Percentiles rank a stretch among this genome's conserved stretches.
Evolutionary conservation across 768 basidiomycete genomes (phyloP).

Genomic region (Tricholoma sp.): DNA sequence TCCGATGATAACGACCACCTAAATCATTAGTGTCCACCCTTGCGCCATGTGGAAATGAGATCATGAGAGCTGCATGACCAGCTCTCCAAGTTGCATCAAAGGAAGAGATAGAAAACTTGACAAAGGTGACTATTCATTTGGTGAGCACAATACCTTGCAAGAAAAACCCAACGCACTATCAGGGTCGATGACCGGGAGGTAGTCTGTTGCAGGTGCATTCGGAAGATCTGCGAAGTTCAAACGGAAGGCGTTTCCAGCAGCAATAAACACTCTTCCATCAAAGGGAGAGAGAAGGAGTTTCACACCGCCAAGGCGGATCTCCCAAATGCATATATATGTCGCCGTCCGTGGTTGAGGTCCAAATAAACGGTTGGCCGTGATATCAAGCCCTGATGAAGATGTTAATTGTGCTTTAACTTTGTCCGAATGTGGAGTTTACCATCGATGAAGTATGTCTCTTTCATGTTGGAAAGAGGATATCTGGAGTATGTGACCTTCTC

Average conservation of each 20-base stretch:
- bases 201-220: slow-evolving; percentile 77
- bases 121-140: slow-evolving; percentile 64
- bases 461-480: slow-evolving; percentile 13
- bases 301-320: slow-evolving; percentile 65
- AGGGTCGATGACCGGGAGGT: slow-evolving; percentile 57
- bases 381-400: slow-evolving; percentile 55
- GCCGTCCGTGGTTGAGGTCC: slow-evolving; percentile 81
- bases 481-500: slow-evolving; percentile 32
- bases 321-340: slow-evolving; percentile 93
- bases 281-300: slow-evolving; percentile 51
- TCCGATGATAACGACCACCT: slow-evolving; percentile 62
- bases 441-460: slow-evolving; percentile 46
- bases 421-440: slow-evolving; percentile 21
- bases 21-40: slow-evolving; percentile 70
- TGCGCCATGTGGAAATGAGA: slow-evolving; percentile 56
- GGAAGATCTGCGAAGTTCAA: slow-evolving; percentile 68
- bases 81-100: slow-evolving; percentile 55
- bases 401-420: background rate
- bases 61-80: slow-evolving; percentile 46
- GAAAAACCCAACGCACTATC: slow-evolving; percentile 56
- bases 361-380: slow-evolving; percentile 82
- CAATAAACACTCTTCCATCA: slow-evolving; percentile 45
- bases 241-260: slow-evolving; percentile 53
- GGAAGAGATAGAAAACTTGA: slow-evolving; percentile 57
- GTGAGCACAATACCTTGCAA: slow-evolving; percentile 4